These are phyloP conservation scores for Heracleum sosnowskyi DNA, from an alignment of 129 eudicot genomes.

Conservation along the genomic window DNA sequence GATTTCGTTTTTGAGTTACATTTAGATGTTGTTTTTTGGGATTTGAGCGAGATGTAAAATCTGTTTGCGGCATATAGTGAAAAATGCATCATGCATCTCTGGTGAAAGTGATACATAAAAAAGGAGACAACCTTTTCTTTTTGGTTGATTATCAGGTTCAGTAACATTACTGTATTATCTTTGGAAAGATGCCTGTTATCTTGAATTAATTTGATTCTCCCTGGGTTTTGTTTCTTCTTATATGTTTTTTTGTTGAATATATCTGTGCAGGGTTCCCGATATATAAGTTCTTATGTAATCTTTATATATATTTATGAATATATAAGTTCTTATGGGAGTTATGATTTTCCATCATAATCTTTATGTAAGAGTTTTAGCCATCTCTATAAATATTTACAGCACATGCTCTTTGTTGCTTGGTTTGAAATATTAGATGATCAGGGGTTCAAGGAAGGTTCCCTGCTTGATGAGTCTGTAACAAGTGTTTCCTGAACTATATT, in stretches of 20 bases:
- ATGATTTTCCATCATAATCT: background rate
- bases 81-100: conserved; percentile 45
- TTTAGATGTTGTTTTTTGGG: conserved; percentile 20
- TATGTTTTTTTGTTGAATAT: conserved; percentile 23
- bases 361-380: background rate
- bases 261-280: background rate
- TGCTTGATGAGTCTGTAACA: too few species aligned
- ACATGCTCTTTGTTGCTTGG: background rate
- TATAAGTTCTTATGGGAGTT: too few species aligned
- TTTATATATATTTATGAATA: too few species aligned
- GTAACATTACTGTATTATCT: conserved; percentile 21
- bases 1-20: conserved; percentile 39
- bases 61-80: conserved; percentile 65
- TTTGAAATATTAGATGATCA: too few species aligned
- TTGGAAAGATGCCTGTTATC: conserved; percentile 14
- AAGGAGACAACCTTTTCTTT: conserved; percentile 17
- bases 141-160: conserved; percentile 15
- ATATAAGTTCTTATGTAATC: too few species aligned
- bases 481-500: too few species aligned
- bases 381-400: background rate
- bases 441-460: background rate
- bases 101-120: conserved; percentile 41
- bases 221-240: conserved; percentile 9
- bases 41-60: conserved; percentile 60
- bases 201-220: conserved; percentile 7